Evolutionary conservation across 257 asterid genomes (phyloP).

Genomic region (Agastache rugosa): DNA sequence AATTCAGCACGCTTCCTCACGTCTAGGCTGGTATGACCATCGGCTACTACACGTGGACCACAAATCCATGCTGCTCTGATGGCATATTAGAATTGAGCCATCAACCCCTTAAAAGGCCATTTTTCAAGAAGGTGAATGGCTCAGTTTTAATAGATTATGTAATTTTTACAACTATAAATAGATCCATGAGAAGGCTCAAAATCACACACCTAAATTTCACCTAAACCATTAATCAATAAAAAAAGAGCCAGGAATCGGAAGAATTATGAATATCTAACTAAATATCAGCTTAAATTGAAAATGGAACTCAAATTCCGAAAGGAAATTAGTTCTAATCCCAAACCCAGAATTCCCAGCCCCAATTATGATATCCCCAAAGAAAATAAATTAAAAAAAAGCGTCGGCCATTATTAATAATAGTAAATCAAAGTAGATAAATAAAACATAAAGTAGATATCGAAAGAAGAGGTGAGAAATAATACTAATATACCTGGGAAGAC

Average conservation of each 20-base stretch:
- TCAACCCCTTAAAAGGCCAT: too few species aligned
- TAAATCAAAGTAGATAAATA: background rate
- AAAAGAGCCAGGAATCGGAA: background rate
- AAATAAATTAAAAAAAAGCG: too few species aligned
- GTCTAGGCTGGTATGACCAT: too few species aligned
- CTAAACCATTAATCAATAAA: background rate
- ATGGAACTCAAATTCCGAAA: background rate
- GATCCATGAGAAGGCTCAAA: background rate
- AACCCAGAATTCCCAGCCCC: background rate
- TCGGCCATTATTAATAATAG: background rate
- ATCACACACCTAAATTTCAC: background rate
- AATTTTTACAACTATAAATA: background rate
- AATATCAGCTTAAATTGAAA: conserved; percentile 16
- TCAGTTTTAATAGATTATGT: too few species aligned
- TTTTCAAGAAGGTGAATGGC: too few species aligned
- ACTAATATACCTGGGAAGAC: conserved; percentile 46
- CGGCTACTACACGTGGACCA: too few species aligned
- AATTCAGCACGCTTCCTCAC: too few species aligned
- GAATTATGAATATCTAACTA: background rate
- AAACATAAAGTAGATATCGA: background rate
- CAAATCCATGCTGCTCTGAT: too few species aligned
- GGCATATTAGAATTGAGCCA: too few species aligned
- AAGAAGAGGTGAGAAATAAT: conserved; percentile 11
- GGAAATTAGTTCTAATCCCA: background rate
- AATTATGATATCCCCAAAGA: background rate